Evolutionary conservation across 1,284 basidiomycete genomes (phyloP).

Genomic region (Cryptococcus neoformans): DNA sequence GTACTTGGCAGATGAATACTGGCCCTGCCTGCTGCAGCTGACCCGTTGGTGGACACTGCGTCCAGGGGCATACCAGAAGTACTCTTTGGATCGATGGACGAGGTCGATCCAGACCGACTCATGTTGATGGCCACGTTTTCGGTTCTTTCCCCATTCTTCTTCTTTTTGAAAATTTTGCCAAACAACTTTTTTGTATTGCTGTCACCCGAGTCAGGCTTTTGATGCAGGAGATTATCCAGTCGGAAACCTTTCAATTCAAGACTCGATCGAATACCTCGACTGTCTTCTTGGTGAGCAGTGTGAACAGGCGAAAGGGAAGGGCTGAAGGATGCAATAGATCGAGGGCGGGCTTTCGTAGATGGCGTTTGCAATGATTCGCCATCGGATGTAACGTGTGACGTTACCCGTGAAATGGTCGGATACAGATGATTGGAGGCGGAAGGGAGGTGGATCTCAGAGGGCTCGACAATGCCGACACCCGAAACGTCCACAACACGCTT

Average conservation of each 20-base stretch:
- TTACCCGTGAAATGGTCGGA: slow-evolving; percentile 1
- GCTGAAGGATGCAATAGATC: slow-evolving; percentile 30
- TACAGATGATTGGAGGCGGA: neutral
- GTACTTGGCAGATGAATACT: no score
- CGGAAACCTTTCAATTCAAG: no score
- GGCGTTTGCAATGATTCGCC: slow-evolving; percentile 5
- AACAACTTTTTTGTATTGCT: slow-evolving; percentile 62
- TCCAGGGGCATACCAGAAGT: neutral
- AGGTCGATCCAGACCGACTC: slow-evolving; percentile 13
- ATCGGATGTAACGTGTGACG: slow-evolving; percentile 6
- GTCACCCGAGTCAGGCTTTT: neutral
- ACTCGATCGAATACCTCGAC: no score
- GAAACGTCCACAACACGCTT: slow-evolving; percentile 80
- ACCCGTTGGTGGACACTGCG: neutral
- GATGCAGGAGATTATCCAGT: no score
- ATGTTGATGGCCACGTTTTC: slow-evolving; percentile 3
- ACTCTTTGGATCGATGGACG: neutral
- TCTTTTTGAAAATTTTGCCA: slow-evolving; percentile 70
- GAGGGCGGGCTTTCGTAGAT: slow-evolving; percentile 9
- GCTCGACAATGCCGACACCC: slow-evolving; percentile 71
- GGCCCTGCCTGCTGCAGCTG: no score
- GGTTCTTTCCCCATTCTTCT: slow-evolving; percentile 38
- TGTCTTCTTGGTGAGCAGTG: no score
- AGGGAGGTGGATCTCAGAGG: slow-evolving; percentile 61
- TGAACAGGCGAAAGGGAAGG: no score